phyloP scores from a whole-genome alignment of 2,329 filamentous ascomycete species.

The Cladophialophora immunda region DNA sequence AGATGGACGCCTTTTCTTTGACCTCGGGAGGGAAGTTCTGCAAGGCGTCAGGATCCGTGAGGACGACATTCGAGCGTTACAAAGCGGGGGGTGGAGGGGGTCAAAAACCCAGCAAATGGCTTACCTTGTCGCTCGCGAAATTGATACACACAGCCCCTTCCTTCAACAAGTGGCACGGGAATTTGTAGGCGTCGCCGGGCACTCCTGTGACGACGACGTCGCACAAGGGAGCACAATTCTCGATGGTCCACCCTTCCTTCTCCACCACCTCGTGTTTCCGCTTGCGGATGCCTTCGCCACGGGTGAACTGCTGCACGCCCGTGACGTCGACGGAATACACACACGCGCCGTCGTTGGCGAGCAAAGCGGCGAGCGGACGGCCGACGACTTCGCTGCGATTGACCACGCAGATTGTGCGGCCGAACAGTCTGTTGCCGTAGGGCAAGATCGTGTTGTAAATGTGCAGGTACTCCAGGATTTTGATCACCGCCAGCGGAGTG shows the following conservation, averaged over 20 bases:
- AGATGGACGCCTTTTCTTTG: constrained; percentile 96
- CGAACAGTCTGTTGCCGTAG: constrained; percentile 90
- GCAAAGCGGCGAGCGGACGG: constrained; percentile 85
- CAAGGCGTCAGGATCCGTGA: constrained; percentile 1
- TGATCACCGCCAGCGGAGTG: constrained; percentile 94
- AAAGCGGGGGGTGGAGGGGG: not conserved
- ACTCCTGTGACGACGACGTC: constrained; percentile 97
- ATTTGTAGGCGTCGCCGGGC: constrained; percentile 86
- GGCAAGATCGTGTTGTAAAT: constrained; percentile 96
- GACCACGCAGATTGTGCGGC: constrained; percentile 93
- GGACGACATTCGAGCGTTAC: constrained; percentile 1
- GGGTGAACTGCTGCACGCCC: constrained; percentile 89
- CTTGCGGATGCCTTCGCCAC: constrained; percentile 86
- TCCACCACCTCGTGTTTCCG: constrained; percentile 86
- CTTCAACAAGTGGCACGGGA: constrained; percentile 81
- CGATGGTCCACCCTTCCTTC: constrained; percentile 78
- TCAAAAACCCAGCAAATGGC: constrained; percentile 19
- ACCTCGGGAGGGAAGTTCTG: constrained; percentile 87
- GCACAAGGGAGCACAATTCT: constrained; percentile 84
- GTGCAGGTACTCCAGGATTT: constrained; percentile 93
- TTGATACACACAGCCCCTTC: constrained; percentile 98
- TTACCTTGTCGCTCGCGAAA: constrained; percentile 86
- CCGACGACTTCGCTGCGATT: constrained; percentile 97
- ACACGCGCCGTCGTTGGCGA: constrained; percentile 94
- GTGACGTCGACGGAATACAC: constrained; percentile 96